These are phyloP conservation scores for Bertia moriformis DNA, from an alignment of 2,329 filamentous ascomycete species.

Conservation along the genomic window DNA sequence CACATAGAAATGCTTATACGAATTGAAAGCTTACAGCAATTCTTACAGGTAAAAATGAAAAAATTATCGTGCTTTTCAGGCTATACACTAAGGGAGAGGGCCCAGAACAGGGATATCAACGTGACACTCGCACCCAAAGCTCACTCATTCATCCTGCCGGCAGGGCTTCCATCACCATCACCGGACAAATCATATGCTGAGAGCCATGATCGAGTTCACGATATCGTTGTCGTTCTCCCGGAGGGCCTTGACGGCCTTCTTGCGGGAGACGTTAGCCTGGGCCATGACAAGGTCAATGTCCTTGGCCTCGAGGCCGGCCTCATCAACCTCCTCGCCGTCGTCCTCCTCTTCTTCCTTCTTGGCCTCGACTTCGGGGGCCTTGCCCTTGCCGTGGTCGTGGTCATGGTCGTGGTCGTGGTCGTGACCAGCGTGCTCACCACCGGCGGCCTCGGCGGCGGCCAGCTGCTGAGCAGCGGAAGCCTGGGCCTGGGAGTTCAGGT, in stretches of 20 bases:
- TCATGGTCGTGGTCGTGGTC: constrained; percentile 64
- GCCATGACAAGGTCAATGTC: constrained; percentile 99
- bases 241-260: constrained; percentile 96
- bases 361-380: constrained; percentile 44
- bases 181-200: constrained; percentile 56
- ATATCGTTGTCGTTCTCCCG: constrained; percentile 99
- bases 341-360: constrained; percentile 71
- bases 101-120: constrained; percentile 11
- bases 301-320: constrained; percentile 89
- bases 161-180: constrained; percentile 11
- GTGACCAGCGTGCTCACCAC: constrained; percentile 40
- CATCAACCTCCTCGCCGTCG: constrained; percentile 89
- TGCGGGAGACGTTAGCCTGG: constrained; percentile 88
- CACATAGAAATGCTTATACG: neutral
- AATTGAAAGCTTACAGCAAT: no score
- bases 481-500: constrained; percentile 96
- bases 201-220: constrained; percentile 99
- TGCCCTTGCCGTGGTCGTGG: constrained; percentile 39
- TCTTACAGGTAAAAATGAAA: no score
- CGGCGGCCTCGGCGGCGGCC: constrained; percentile 53
- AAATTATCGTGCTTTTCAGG: constrained; percentile 14
- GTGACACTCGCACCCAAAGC: constrained; percentile 13
- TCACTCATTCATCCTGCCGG: constrained; percentile 11
- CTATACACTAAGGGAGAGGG: constrained; percentile 16
- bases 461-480: constrained; percentile 91